These are phyloP conservation scores for Tricholomella constricta DNA, from an alignment of 768 basidiomycete species.

Conservation along the genomic window DNA sequence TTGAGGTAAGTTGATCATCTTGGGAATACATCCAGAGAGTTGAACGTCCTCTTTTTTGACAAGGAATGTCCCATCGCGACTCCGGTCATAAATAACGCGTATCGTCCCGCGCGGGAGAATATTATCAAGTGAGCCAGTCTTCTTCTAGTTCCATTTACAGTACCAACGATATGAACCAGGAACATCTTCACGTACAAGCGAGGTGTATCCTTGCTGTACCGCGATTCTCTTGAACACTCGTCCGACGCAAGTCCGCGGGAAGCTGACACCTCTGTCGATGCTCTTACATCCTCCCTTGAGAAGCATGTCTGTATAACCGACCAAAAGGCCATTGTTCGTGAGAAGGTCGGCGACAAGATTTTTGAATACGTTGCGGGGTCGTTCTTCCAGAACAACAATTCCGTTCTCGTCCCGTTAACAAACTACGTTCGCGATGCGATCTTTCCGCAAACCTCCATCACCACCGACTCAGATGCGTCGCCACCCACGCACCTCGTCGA, in stretches of 20 bases:
- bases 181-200: constrained; percentile 80
- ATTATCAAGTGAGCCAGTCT: constrained; percentile 60
- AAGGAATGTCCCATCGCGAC: constrained; percentile 95
- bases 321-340: constrained; percentile 79
- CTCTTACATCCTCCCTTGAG: constrained; percentile 40
- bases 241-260: constrained; percentile 21
- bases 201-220: constrained; percentile 87
- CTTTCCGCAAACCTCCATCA: constrained; percentile 36
- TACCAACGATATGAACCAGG: constrained; percentile 39
- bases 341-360: constrained; percentile 75
- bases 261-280: constrained; percentile 33
- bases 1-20: constrained; percentile 62
- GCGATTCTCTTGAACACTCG: constrained; percentile 66
- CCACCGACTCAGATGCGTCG: constrained; percentile 11
- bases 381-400: constrained; percentile 99
- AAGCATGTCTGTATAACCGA: constrained; percentile 82
- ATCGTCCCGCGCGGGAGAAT: constrained; percentile 59
- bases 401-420: constrained; percentile 83
- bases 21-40: not conserved
- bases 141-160: not conserved
- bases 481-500: constrained; percentile 87
- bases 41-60: not conserved
- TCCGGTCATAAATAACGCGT: constrained; percentile 69
- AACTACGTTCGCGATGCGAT: constrained; percentile 79
- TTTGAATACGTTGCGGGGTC: constrained; percentile 88